Evolutionary conservation across 768 basidiomycete genomes (phyloP).

Genomic region (Lyophyllum semitale): DNA sequence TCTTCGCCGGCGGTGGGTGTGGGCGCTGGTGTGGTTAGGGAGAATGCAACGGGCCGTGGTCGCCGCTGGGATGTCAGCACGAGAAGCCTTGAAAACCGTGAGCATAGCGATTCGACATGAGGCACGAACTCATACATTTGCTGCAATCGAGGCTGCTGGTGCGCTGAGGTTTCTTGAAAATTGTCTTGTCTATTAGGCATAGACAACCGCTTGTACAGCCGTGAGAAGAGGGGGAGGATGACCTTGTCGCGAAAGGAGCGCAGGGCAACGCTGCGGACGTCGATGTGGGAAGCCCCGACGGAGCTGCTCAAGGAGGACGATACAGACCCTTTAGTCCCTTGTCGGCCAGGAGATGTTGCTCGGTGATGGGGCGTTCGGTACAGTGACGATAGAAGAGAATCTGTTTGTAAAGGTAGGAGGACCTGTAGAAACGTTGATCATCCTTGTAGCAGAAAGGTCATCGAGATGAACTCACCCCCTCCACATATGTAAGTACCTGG

Average conservation of each 20-base stretch:
- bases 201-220: constrained; percentile 58
- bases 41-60: constrained; percentile 57
- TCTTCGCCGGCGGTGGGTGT: constrained; percentile 66
- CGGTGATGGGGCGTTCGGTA: constrained; percentile 60
- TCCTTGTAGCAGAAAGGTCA: not conserved
- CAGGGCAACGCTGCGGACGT: constrained; percentile 80
- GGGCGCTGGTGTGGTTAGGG: constrained; percentile 56
- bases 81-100: constrained; percentile 53
- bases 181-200: constrained; percentile 56
- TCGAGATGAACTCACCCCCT: constrained; percentile 60
- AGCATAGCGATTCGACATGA: not conserved
- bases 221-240: constrained; percentile 62
- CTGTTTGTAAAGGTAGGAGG: constrained; percentile 38
- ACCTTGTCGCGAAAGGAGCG: constrained; percentile 80
- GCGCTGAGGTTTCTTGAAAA: constrained; percentile 52
- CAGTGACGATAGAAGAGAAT: constrained; percentile 63
- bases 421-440: constrained; percentile 24
- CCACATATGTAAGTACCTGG: constrained; percentile 82
- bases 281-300: constrained; percentile 57
- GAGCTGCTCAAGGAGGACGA: constrained; percentile 31
- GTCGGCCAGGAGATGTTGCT: constrained; percentile 49
- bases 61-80: constrained; percentile 73
- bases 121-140: constrained; percentile 63
- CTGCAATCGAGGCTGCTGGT: constrained; percentile 71
- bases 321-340: constrained; percentile 46